A percentile compares a stretch with the other conserved stretches of the same genome.
phyloP scores from a whole-genome alignment of 1,139 yeast species.

The Taphrina communis region DNA sequence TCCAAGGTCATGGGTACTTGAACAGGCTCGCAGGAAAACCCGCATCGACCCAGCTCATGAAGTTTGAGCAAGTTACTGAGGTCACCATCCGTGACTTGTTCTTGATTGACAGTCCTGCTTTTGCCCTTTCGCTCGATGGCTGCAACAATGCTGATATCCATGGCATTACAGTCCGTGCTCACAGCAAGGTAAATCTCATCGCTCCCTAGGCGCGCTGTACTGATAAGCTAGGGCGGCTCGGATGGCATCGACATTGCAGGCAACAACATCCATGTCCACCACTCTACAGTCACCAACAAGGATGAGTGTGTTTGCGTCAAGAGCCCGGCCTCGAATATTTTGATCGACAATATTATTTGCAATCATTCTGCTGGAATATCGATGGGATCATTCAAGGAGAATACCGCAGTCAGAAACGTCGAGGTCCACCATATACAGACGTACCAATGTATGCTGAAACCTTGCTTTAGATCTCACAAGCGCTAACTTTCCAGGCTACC shows the following conservation, averaged over 20 bases:
- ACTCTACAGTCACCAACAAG: conserved; percentile 10
- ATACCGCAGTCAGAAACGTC: conserved; percentile 9
- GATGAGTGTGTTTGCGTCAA: conserved; percentile 22
- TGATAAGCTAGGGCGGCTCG: conserved; percentile 5
- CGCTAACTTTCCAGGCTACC: conserved; percentile 1
- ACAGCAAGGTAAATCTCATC: not conserved
- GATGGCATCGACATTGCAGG: conserved; percentile 20
- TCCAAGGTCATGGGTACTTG: conserved; percentile 17
- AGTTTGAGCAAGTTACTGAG: conserved; percentile 16
- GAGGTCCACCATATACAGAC: conserved; percentile 5
- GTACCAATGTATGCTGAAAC: conserved; percentile 8
- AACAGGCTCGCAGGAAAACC: conserved; percentile 13
- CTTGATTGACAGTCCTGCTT: conserved; percentile 15
- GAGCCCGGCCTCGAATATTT: conserved; percentile 13
- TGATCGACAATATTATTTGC: conserved; percentile 17
- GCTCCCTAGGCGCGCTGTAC: too few relatives aligned
- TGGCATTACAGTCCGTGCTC: conserved; percentile 5
- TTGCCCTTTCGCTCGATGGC: conserved; percentile 1
- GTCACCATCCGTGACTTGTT: conserved; percentile 11
- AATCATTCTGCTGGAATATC: conserved; percentile 9
- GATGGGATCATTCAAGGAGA: conserved; percentile 18
- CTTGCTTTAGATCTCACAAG: not conserved
- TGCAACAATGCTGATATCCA: conserved; percentile 13
- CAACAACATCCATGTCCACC: conserved; percentile 16
- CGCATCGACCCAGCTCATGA: not conserved